Evolutionary conservation across 176 grass and related monocot species (phyloP), one percentile per base, ranked within the genome.

Genomic region (Eremochloa ophiuroides): DNA sequence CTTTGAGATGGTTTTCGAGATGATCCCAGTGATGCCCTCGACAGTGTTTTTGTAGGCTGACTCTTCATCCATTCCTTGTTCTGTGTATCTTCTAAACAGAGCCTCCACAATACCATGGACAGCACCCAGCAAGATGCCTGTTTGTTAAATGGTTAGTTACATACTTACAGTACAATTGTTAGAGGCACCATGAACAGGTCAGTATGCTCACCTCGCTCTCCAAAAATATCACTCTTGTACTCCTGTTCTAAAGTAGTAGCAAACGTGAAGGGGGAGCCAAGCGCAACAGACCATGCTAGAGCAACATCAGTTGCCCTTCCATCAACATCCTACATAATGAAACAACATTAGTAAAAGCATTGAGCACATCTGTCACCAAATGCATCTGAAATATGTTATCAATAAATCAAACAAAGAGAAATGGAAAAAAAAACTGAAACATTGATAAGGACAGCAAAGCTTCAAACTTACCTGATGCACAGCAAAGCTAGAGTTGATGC

Each of bases 251-350:
- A 55, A 34, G 91, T 90, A 56, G 91, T 93, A 62, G 84, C 91
- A 76, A 96, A 96, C 63, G 93, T 96, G 50, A 96, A 96, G 12
- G 93, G 93, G 61, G 93, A 95, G 23, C 93, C 93, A 63, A 95
- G 62, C 25, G 93, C 90, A 80, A 97, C 88, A 40, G 94, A 97
- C 94, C 94, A 97, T 23, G 88, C 91, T 18, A 97, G 84, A 75
- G 94, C 94, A 35, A 93, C 91, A 85, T 97, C 83, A 64, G 90
- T 89, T 8, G 93, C 93, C 44, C 85, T 90, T 26, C 90, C 88
- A 88, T 88, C 89, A 67, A 88, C 88, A 91, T 96, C 93, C 93
- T 96, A 46, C 51, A 87, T 13, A 78, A 87, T 33, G 43, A 76
- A 73, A 29, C n/a, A 83, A 23, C 35, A 74, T 14, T 29, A 74